Conservation (phyloP, 192 early-diverging fungal species). For the Mortierella antarctica region DNA sequence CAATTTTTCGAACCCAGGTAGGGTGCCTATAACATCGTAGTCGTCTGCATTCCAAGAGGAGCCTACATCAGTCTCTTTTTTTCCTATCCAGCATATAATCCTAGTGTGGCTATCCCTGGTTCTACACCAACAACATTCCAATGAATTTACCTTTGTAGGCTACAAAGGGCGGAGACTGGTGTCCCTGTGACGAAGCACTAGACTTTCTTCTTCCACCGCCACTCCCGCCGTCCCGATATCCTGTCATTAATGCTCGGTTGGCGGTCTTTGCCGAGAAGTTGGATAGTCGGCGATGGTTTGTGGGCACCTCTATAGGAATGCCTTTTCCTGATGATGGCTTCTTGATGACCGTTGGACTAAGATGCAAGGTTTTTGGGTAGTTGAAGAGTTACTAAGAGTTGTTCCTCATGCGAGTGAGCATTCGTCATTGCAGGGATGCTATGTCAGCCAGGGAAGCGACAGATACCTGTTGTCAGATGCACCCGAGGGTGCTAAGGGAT, state of each 20-base stretch:
- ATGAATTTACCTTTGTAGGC: conserved; percentile 32
- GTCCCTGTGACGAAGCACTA: conserved; percentile 23
- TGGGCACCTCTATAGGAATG: conserved; percentile 34
- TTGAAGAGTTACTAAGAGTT: neutral
- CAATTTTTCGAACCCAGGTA: conserved; percentile 38
- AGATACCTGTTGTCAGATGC: conserved; percentile 2
- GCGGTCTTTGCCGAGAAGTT: conserved; percentile 42
- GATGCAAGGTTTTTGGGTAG: neutral
- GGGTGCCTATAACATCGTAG: conserved; percentile 32
- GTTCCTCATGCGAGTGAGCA: neutral
- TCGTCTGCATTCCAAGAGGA: conserved; percentile 13
- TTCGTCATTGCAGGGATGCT: neutral
- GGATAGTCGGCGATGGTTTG: conserved; percentile 30
- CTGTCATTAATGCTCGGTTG: conserved; percentile 42
- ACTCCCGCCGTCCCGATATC: conserved; percentile 38
- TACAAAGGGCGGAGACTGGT: conserved; percentile 31
- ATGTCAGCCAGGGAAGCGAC: neutral
- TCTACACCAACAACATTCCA: too few relatives aligned
- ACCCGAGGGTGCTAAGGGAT: conserved; percentile 13
- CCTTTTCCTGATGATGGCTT: conserved; percentile 19
- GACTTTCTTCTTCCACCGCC: conserved; percentile 32
- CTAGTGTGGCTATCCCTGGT: neutral
- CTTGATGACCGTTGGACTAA: conserved; percentile 6
- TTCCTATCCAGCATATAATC: neutral
- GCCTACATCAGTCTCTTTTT: neutral